phyloP scores from a whole-genome alignment of 768 basidiomycete genomes.

The Crassisporium funariophilum region DNA sequence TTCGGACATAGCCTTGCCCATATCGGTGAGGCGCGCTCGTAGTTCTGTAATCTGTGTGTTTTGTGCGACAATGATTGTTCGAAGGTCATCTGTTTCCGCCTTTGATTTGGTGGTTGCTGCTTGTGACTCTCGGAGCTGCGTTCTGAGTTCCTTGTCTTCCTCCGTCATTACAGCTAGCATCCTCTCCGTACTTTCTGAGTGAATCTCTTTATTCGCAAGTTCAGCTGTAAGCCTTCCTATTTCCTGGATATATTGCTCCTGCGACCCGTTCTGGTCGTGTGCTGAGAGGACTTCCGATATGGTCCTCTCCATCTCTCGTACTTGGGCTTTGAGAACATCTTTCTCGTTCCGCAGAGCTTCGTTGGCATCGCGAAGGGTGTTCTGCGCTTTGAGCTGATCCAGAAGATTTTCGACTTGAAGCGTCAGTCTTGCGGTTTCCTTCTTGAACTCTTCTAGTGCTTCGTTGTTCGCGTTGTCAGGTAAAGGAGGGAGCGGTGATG shows the following conservation, averaged over 20 bases:
- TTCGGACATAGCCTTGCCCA: conserved; percentile 33
- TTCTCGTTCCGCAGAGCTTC: conserved; percentile 28
- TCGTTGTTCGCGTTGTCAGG: conserved; percentile 20
- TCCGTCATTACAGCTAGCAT: conserved; percentile 30
- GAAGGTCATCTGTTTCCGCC: conserved; percentile 25
- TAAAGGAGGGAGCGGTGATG: conserved; percentile 7
- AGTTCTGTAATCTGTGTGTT: conserved; percentile 32
- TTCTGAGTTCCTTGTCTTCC: conserved; percentile 27
- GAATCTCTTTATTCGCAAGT: conserved; percentile 23
- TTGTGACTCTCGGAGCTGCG: conserved; percentile 25
- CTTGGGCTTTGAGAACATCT: conserved; percentile 23
- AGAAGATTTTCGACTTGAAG: conserved; percentile 30
- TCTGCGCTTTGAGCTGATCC: conserved; percentile 28
- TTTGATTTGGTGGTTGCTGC: conserved; percentile 22
- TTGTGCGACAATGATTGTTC: conserved; percentile 22
- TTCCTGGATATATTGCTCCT: conserved; percentile 30
- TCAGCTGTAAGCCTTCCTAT: conserved; percentile 27
- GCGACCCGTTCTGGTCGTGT: conserved; percentile 25
- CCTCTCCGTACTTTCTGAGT: conserved; percentile 33
- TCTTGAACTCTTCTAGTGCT: conserved; percentile 26
- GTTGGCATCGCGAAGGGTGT: conserved; percentile 25
- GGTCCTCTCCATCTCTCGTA: conserved; percentile 32
- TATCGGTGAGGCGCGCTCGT: conserved; percentile 29
- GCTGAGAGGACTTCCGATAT: conserved; percentile 27
- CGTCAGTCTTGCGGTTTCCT: conserved; percentile 29